Percentiles rank a stretch among this genome's conserved stretches.
Conservation (phyloP, 176 grass and related monocot genomes). For the Avena atlantica region DNA sequence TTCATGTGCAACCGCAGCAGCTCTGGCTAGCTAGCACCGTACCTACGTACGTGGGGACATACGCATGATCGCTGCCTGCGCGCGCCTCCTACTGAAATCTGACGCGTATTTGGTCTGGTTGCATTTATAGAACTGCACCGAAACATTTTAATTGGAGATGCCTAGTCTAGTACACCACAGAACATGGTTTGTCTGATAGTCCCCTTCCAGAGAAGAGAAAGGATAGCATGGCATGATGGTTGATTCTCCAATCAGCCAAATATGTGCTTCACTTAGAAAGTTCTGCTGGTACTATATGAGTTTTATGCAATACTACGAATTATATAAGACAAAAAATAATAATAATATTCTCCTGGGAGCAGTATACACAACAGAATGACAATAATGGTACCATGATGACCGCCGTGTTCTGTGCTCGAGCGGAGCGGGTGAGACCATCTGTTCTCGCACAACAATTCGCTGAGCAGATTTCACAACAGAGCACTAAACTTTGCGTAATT, state of each 20-base stretch:
- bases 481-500: background rate
- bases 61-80: background rate
- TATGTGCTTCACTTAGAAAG: background rate
- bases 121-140: background rate
- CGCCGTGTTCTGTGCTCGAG: background rate
- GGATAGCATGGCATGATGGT: conserved; percentile 11
- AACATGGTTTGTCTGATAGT: conserved; percentile 40
- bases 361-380: background rate
- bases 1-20: conserved; percentile 37
- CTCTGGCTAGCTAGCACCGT: background rate
- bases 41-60: background rate
- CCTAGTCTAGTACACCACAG: background rate
- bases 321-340: background rate
- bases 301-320: background rate
- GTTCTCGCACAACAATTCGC: background rate
- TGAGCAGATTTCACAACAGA: background rate
- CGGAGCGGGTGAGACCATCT: background rate
- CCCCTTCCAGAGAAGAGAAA: background rate
- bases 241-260: conserved; percentile 15
- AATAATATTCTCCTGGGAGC: background rate
- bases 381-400: background rate
- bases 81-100: background rate
- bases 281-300: background rate
- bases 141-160: conserved; percentile 8
- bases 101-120: background rate